Base-by-base conservation (phyloP, 768 basidiomycete genomes). In the Mrakia blollopis region DNA sequence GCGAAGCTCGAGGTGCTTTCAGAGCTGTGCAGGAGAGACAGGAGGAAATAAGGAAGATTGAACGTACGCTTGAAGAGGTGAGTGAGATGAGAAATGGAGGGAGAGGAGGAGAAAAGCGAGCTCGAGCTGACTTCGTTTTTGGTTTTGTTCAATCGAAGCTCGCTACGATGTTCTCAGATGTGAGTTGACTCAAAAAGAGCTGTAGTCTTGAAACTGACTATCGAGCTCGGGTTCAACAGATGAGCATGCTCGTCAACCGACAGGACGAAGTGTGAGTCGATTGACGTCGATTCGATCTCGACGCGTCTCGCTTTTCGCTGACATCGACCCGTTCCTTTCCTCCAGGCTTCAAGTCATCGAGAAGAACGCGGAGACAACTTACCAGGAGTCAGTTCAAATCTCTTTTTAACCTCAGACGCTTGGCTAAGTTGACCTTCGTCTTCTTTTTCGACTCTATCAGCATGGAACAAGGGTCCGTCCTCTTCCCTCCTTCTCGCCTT, bases 261-360 rank as follows among this genome's bases (percentile, higher is more conserved):
- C 65, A 68, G 25, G 65, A 68, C 65, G 65, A 68, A 39, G 65
- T 68, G 65, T 68, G 37, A 68, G 65, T 68, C 32, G 7, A 3
- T 21, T 1, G 1, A 18, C 23, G 32, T 16, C 30, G 63, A 18
- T n/a, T 28, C 30, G 61, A 13, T n/a, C 13, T 5, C 61, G 63
- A 65, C 30, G 37, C 37, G 63, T n/a, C 37, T 28, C 61, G 61
- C 61, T n/a, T 57, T 25, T 25, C 9, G 21, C 62, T 63, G 32
- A 63, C 32, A 13, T 32, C 32, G 32, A 0, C 6, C 30, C 37
- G 23, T 18, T 25, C 35, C 39, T 25, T 21, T 68, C 21, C 25
- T 18, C n/a, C 65, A 68, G 65, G 0, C 65, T 68, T 4, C 21
- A 68, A 68, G 65, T 68, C 37, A 41, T 68, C 35, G 65, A 68